phyloP scores from a whole-genome alignment of 345 rosid genomes.

The Limnanthes douglasii region DNA sequence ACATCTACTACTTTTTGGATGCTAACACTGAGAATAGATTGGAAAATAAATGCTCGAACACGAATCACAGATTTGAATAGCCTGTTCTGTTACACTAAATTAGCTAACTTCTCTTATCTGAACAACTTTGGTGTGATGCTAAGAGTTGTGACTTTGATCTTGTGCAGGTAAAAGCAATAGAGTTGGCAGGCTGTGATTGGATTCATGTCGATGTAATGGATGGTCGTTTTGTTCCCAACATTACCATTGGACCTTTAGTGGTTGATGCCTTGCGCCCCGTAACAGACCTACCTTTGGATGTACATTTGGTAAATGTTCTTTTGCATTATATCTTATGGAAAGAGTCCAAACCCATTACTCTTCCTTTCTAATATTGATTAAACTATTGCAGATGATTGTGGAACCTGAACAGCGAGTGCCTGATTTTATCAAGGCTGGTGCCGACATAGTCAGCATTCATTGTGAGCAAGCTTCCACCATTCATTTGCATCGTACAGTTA shows the following conservation, averaged over 20 bases:
- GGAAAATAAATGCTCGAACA: too few species aligned
- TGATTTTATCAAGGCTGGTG: conserved; percentile 98
- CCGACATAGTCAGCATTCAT: conserved; percentile 93
- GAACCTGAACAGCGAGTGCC: conserved; percentile 91
- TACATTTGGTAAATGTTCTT: conserved; percentile 57
- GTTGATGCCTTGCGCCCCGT: conserved; percentile 94
- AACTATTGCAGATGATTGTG: conserved; percentile 67
- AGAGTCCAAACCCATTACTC: too few species aligned
- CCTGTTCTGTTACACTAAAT: not conserved
- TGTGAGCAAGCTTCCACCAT: conserved; percentile 93
- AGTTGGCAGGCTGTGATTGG: conserved; percentile 91
- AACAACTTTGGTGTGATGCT: too few species aligned
- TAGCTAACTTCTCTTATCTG: too few species aligned
- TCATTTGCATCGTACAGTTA: conserved; percentile 86
- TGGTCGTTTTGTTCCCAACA: conserved; percentile 97
- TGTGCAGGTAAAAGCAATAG: conserved; percentile 80
- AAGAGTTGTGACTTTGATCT: conserved; percentile 10
- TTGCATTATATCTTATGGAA: conserved; percentile 1
- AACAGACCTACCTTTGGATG: conserved; percentile 92
- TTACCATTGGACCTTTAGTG: conserved; percentile 91
- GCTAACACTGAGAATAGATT: too few species aligned
- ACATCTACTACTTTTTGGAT: not conserved
- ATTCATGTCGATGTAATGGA: conserved; percentile 98
- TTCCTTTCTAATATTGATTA: conserved; percentile 7
- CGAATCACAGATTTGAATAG: too few species aligned